These are phyloP conservation scores for Talaromyces rugulosus DNA, from an alignment of 2,329 filamentous ascomycete species.

Conservation along the genomic window DNA sequence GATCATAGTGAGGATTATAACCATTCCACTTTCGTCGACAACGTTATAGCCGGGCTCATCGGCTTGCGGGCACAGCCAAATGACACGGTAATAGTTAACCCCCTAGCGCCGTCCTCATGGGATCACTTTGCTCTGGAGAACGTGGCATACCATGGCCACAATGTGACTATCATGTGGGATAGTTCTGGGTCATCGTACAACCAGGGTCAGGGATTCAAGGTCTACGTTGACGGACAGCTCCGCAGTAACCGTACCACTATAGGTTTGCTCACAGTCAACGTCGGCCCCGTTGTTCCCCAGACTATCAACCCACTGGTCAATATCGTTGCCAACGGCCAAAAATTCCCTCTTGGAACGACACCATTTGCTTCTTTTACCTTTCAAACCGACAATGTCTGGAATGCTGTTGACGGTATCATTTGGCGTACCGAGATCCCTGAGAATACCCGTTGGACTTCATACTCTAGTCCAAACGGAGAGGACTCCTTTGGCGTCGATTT, in stretches of 20 bases:
- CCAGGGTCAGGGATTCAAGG: background rate
- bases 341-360: background rate
- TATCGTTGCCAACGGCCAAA: background rate
- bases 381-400: background rate
- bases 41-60: constrained; percentile 39
- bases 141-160: constrained; percentile 40
- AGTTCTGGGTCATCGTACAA: background rate
- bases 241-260: background rate
- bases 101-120: constrained; percentile 30
- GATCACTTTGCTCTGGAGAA: constrained; percentile 40
- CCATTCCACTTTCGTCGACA: constrained; percentile 43
- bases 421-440: background rate
- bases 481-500: background rate
- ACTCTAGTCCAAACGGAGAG: background rate
- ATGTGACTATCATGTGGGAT: constrained; percentile 42
- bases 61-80: constrained; percentile 39
- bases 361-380: background rate
- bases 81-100: constrained; percentile 39
- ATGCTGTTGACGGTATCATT: background rate
- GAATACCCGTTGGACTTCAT: background rate
- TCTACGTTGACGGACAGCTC: background rate
- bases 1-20: constrained; percentile 43
- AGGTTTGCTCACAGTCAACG: background rate
- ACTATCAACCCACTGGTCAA: background rate
- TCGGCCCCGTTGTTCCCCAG: background rate